Percentiles rank a stretch among this genome's conserved stretches.
phyloP scores from a whole-genome alignment of 139 green algal species.

The Chlorella sp. region DNA sequence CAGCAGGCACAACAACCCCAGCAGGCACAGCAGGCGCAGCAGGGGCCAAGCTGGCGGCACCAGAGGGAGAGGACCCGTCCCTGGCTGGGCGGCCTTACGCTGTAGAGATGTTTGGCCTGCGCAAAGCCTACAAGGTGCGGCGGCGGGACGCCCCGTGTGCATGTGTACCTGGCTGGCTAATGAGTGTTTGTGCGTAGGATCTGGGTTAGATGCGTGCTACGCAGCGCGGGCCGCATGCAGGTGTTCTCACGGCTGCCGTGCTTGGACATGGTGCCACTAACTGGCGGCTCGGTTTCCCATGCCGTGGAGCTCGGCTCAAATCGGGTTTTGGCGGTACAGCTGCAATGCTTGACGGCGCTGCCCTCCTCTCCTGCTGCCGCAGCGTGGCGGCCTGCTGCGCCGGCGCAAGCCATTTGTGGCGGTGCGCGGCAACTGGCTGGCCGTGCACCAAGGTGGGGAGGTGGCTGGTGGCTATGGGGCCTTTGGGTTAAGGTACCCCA shows the following conservation, averaged over 20 bases:
- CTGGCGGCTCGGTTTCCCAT: no score
- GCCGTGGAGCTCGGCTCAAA: no score
- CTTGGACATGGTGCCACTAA: no score
- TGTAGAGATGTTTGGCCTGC: conserved; percentile 74
- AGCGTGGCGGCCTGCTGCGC: conserved; percentile 3
- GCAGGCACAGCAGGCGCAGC: conserved; percentile 18
- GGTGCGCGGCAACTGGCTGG: conserved; percentile 53
- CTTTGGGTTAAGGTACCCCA: not conserved
- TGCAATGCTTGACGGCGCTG: no score
- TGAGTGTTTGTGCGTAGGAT: no score
- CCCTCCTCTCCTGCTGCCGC: not conserved
- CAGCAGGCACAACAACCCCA: no score
- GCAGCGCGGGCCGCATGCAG: no score
- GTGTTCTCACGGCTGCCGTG: no score
- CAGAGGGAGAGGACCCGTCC: not conserved
- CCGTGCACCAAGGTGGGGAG: conserved; percentile 42
- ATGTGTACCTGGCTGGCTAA: no score
- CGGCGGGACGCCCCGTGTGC: no score
- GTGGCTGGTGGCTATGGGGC: not conserved
- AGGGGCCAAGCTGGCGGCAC: not conserved
- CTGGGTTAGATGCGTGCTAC: no score
- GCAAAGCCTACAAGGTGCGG: conserved; percentile 56
- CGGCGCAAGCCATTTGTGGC: conserved; percentile 40
- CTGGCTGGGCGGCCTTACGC: conserved; percentile 34
- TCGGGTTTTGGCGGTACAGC: no score